A percentile compares a stretch with the other conserved stretches of the same genome.
Conservation (phyloP, 805 yeast species). For the Lipomyces oligophaga region DNA sequence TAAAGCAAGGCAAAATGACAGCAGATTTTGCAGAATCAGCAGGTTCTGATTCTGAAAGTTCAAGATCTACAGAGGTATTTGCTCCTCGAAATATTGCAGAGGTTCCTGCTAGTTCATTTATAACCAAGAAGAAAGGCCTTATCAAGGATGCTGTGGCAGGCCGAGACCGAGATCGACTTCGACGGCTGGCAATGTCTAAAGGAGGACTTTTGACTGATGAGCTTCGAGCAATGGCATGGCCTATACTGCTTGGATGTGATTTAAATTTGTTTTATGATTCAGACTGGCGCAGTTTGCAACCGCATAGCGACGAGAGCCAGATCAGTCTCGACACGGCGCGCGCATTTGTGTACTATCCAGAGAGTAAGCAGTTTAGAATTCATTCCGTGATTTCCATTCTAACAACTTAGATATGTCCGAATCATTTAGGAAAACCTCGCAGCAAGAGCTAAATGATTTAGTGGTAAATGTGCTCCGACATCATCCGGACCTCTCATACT, state of each 20-base stretch:
- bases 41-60: too few species aligned
- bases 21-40: too few species aligned
- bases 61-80: too few species aligned
- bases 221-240: slow-evolving; percentile 23
- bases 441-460: slow-evolving; percentile 41
- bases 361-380: too few species aligned
- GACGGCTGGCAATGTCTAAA: slow-evolving; percentile 20
- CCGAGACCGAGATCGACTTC: slow-evolving; percentile 11
- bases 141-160: slow-evolving; percentile 11
- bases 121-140: slow-evolving; percentile 11
- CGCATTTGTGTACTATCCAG: slow-evolving; percentile 51
- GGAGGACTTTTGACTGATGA: slow-evolving; percentile 18
- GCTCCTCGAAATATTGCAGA: too few species aligned
- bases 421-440: neutral
- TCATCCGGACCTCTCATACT: slow-evolving; percentile 64
- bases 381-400: slow-evolving; percentile 1
- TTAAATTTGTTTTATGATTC: slow-evolving; percentile 10
- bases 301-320: slow-evolving; percentile 74
- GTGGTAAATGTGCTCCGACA: slow-evolving; percentile 55
- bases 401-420: slow-evolving; percentile 2
- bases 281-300: slow-evolving; percentile 38
- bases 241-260: slow-evolving; percentile 24
- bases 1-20: too few species aligned
- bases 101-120: too few species aligned
- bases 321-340: slow-evolving; percentile 74